Base-by-base conservation (phyloP, 768 basidiomycete genomes). In the Chiua virens region DNA sequence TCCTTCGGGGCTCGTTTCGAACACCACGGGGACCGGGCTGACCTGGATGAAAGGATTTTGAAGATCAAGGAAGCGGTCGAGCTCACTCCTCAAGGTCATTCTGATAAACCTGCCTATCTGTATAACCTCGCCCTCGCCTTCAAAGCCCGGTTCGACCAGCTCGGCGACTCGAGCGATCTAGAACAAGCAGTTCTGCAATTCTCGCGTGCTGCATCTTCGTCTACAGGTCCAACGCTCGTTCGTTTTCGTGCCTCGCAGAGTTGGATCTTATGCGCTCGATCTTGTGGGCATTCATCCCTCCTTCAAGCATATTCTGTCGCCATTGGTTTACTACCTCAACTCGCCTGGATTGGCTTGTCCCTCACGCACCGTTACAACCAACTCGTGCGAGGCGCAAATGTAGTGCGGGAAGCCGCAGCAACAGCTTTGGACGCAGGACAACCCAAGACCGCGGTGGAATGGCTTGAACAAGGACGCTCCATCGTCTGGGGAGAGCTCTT, bases 381-480 rank as follows among this genome's bases (percentile, higher is more conserved):
- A 22, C 55, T 57, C 14, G 3, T 25, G 1, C 17, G 11, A 11
- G 53, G 10, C 36, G 30, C 49, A 5, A 32, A 51, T 20, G 39
- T 56, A 5, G 55, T 42, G 3, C 45, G 45, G 4, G 56, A 56
- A 11, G 56, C 56, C 0, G 54, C 54, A 0, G 49, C 54, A 2
- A 37, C 48, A 27, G 55, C 55, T n/a, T 35, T 56, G 4, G 40
- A 54, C 1, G 5, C 5, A 4, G 41, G 45, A 4, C 17, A 10
- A 2, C 42, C 37, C 9, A 13, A 47, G 17, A 40, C 36, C 0
- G 56, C 58, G 1, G 50, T 60, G 11, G 59, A 59, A n/a, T 60
- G 54, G 57, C 46, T 60, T 13, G 58, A 60, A n/a, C 47, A 59
- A 39, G 58, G 53, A 6, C 58, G 58, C 4, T 59, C 49, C 1